phyloP scores from a whole-genome alignment of 768 basidiomycete genomes.

The Macrolepiota dolichaula region DNA sequence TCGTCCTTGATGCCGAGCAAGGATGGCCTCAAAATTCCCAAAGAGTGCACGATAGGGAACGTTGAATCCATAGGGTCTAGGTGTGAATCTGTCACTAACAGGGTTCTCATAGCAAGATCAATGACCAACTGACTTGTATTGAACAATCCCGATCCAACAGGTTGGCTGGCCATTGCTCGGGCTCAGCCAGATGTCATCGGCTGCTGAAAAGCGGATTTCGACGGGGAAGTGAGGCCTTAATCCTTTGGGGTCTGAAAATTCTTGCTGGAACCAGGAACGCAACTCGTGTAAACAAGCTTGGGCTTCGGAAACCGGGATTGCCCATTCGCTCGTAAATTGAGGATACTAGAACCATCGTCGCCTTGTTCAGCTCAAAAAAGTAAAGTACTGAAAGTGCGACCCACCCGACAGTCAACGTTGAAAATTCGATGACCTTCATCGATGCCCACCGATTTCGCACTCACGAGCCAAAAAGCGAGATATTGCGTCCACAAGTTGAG shows the following conservation, averaged over 20 bases:
- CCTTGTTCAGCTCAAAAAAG: conserved; percentile 9
- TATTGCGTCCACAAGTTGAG: conserved; percentile 65
- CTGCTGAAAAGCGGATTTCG: conserved; percentile 85
- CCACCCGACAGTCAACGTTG: conserved; percentile 89
- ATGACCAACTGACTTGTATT: conserved; percentile 73
- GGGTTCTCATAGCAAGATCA: not conserved
- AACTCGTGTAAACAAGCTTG: conserved; percentile 68
- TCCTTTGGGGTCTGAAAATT: conserved; percentile 66
- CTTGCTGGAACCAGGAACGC: conserved; percentile 64
- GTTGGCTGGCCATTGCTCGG: conserved; percentile 78
- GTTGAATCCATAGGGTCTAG: conserved; percentile 82
- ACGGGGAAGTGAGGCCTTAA: conserved; percentile 89
- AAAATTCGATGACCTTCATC: conserved; percentile 84
- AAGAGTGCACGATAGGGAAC: conserved; percentile 83
- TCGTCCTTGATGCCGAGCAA: conserved; percentile 67
- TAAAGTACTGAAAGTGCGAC: conserved; percentile 23
- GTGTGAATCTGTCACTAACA: conserved; percentile 6
- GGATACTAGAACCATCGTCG: conserved; percentile 70
- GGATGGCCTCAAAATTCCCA: conserved; percentile 67
- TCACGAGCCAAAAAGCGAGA: conserved; percentile 67
- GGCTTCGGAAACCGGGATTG: conserved; percentile 72
- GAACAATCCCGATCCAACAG: conserved; percentile 97
- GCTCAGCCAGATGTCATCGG: conserved; percentile 93
- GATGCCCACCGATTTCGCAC: conserved; percentile 50
- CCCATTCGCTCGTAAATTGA: conserved; percentile 96